Percentiles rank a stretch among this genome's conserved stretches.
Conservation (phyloP, 805 yeast species). For the Nakazawaea holstii region DNA sequence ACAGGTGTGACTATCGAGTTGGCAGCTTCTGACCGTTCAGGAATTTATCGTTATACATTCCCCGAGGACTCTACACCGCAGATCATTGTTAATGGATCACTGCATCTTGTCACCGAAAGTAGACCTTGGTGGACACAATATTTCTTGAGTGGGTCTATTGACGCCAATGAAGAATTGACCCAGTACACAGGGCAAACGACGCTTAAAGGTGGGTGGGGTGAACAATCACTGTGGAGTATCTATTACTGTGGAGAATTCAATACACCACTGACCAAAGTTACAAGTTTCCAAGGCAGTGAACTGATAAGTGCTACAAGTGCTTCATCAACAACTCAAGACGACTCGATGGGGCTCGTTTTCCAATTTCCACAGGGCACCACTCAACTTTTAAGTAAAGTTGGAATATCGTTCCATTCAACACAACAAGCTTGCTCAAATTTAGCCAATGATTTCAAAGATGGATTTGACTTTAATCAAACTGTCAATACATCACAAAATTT, state of each 20-base stretch:
- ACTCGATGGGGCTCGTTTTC: constrained; percentile 22
- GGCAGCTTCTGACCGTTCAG: constrained; percentile 24
- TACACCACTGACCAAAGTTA: constrained; percentile 13
- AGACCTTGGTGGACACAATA: constrained; percentile 30
- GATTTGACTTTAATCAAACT: constrained; percentile 15
- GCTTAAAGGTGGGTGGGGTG: constrained; percentile 29
- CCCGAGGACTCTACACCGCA: constrained; percentile 13
- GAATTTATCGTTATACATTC: constrained; percentile 22
- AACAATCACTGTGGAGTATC: constrained; percentile 23
- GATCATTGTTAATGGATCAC: constrained; percentile 25
- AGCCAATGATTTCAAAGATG: constrained; percentile 16
- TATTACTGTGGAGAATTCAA: constrained; percentile 27
- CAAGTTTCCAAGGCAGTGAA: constrained; percentile 12
- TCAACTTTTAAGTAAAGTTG: constrained; percentile 16
- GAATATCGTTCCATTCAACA: constrained; percentile 25
- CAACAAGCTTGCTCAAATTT: constrained; percentile 25
- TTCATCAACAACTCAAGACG: constrained; percentile 13
- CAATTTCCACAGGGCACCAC: constrained; percentile 15
- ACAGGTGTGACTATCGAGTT: constrained; percentile 22
- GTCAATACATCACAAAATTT: constrained; percentile 11
- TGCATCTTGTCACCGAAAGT: constrained; percentile 22
- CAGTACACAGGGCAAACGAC: constrained; percentile 22
- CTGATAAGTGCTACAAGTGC: neutral
- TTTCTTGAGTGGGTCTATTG: constrained; percentile 22
- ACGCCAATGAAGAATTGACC: constrained; percentile 12